Percentiles rank a stretch among this genome's conserved stretches.
Conservation (phyloP, 1,284 basidiomycete species). For the Trichosporon inkin region DNA sequence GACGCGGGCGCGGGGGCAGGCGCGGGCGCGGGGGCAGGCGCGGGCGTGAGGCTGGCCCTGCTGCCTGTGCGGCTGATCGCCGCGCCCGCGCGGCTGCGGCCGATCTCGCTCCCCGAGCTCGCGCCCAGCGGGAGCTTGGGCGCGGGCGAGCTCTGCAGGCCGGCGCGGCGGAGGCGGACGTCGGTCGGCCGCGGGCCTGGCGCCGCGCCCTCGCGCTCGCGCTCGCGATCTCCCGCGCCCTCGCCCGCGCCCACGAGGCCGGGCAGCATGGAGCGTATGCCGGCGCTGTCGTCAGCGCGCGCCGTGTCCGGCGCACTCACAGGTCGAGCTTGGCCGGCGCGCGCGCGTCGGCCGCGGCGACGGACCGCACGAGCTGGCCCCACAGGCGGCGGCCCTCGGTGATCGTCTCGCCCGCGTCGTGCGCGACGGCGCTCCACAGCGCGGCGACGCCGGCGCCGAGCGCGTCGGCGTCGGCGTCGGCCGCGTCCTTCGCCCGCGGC, state of each 20-base stretch:
- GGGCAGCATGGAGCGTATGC: too few species aligned
- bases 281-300: too few species aligned
- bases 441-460: conserved; percentile 5
- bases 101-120: not conserved
- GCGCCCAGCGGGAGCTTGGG: not conserved
- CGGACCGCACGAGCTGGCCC: conserved; percentile 41
- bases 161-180: not conserved
- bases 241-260: too few species aligned
- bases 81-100: too few species aligned
- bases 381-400: conserved; percentile 39
- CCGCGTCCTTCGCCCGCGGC: too few species aligned
- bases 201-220: too few species aligned
- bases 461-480: not conserved
- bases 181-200: not conserved
- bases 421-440: conserved; percentile 11
- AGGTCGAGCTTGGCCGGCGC: not conserved
- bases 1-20: too few species aligned
- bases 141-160: not conserved
- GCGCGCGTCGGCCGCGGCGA: conserved; percentile 32
- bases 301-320: too few species aligned
- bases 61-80: too few species aligned
- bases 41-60: too few species aligned
- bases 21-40: too few species aligned
- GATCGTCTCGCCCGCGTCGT: conserved; percentile 24
- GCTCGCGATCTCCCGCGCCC: too few species aligned